These are phyloP conservation scores for Boletus subcaerulescens DNA, from an alignment of 768 basidiomycete genomes.

Conservation along the genomic window DNA sequence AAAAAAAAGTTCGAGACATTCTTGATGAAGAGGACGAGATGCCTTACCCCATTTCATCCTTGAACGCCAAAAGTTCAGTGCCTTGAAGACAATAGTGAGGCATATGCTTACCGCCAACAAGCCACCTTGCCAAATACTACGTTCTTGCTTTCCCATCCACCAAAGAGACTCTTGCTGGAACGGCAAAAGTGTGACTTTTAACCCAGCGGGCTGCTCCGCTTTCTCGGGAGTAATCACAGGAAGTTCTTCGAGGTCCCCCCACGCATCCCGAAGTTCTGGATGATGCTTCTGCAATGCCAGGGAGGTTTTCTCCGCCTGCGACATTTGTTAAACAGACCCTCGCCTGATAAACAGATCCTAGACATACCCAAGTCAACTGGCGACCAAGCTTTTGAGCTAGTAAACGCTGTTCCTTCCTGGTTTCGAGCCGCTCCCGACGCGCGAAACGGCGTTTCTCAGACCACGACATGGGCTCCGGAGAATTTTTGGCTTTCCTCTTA, in stretches of 20 bases:
- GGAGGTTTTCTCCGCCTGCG: slow-evolving; percentile 68
- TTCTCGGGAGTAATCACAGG: slow-evolving; percentile 61
- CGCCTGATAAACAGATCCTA: slow-evolving; percentile 7
- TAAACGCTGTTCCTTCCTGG: slow-evolving; percentile 46
- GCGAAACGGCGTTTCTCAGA: slow-evolving; percentile 17
- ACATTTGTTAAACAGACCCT: slow-evolving; percentile 3
- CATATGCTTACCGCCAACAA: slow-evolving; percentile 73
- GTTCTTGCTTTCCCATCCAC: slow-evolving; percentile 96
- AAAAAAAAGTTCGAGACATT: slow-evolving; percentile 11
- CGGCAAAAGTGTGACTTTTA: slow-evolving; percentile 84
- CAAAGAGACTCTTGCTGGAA: slow-evolving; percentile 94
- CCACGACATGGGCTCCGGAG: slow-evolving; percentile 3
- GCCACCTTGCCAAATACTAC: slow-evolving; percentile 83
- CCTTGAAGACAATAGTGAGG: background rate
- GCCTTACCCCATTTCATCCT: slow-evolving; percentile 91
- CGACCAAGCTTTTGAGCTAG: slow-evolving; percentile 63
- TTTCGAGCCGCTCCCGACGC: slow-evolving; percentile 25
- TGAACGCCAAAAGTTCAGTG: slow-evolving; percentile 9
- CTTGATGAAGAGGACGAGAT: background rate
- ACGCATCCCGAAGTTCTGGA: slow-evolving; percentile 76
- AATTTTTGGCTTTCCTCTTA: slow-evolving; percentile 8
- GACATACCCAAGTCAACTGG: slow-evolving; percentile 64
- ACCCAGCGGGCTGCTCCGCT: slow-evolving; percentile 75
- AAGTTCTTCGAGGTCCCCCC: slow-evolving; percentile 80
- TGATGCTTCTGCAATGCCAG: slow-evolving; percentile 66